Percentiles rank a stretch among this genome's conserved stretches.
These are phyloP conservation scores for Omphalotus olearius DNA, from an alignment of 1,284 basidiomycete species.

Conservation along the genomic window DNA sequence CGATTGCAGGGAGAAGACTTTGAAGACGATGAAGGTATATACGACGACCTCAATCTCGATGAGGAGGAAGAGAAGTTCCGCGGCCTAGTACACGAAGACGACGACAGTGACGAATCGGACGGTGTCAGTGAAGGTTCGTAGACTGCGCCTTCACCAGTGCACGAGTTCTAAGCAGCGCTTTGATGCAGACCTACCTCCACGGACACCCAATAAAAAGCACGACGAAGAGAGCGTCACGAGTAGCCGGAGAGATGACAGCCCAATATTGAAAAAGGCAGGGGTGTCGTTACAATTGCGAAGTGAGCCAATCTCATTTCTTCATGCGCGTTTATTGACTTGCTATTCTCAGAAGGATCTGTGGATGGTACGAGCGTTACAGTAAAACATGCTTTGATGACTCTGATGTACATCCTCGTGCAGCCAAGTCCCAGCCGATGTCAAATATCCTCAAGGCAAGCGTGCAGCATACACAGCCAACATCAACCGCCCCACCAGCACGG, in stretches of 20 bases:
- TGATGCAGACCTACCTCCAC: slow-evolving; percentile 53
- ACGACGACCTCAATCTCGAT: slow-evolving; percentile 96
- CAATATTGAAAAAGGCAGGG: slow-evolving; percentile 70
- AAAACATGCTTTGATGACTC: no score
- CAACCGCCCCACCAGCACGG: slow-evolving; percentile 25
- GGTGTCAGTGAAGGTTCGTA: slow-evolving; percentile 65
- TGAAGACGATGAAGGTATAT: slow-evolving; percentile 96
- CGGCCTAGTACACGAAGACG: slow-evolving; percentile 74
- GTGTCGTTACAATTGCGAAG: slow-evolving; percentile 55
- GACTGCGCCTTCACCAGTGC: not conserved
- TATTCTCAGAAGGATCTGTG: slow-evolving; percentile 38
- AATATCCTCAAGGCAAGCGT: slow-evolving; percentile 72
- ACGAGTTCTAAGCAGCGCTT: slow-evolving; percentile 3
- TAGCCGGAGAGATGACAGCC: slow-evolving; percentile 73
- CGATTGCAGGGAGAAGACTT: slow-evolving; percentile 86
- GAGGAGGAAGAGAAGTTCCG: slow-evolving; percentile 91
- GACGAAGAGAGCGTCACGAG: slow-evolving; percentile 71
- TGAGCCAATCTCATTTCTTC: slow-evolving; percentile 32
- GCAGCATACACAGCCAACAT: slow-evolving; percentile 30
- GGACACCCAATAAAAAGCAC: slow-evolving; percentile 66
- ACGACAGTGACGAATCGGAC: slow-evolving; percentile 67
- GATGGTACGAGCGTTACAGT: slow-evolving; percentile 29
- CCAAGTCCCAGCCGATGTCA: slow-evolving; percentile 78
- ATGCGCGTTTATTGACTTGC: slow-evolving; percentile 12
- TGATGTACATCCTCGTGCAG: slow-evolving; percentile 33